Base-by-base conservation (phyloP, 441 rosid genomes). In the Aquilaria agallochum region DNA sequence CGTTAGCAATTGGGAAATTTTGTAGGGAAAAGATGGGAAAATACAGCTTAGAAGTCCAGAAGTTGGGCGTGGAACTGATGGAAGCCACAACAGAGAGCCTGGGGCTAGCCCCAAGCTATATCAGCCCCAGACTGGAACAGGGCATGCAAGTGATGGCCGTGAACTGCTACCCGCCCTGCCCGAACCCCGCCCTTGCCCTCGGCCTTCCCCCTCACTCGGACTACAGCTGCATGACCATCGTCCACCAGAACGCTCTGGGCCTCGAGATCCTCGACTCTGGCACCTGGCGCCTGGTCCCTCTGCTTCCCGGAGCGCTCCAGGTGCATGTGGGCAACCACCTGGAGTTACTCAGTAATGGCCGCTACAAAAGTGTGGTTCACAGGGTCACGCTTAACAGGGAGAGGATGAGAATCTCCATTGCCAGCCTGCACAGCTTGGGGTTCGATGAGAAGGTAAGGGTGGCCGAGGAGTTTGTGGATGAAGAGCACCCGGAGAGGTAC, bases 171-270 rank as follows among this genome's bases (percentile, higher is more conserved):
- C 90, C 89, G 9, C 82, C 83, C 2, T 78, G 96, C 73, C 89
- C 96, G 2, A 57, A 59, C 11, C 86, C 88, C 11, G 65, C 64
- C 2, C 13, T 57, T 33, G 70, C 82, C 0, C 65, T 86, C 2
- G 90, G 93, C 6, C 63, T 88, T 50, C 88, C 89, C 0, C 90
- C 92, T 0, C 92, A 91, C 62, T 81, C 86, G 1, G 92, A 90
- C 72, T 81, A 84, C 72, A 78, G 76, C 33, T 83, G 87, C 74
- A 57, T 81, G 31, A 86, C 87, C 67, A 72, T 86, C 32, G 61
- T 81, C 67, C 78, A 84, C 50, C 90, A 83, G 64, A 76, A 65
- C 75, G 68, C 80, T 32, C 61, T 74, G 0, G 93, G 93, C 15
- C 87, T 88, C 8, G 80, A 84, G 53, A 81, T 86, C 68, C 9